A percentile compares a stretch with the other conserved stretches of the same genome.
Conservation (phyloP, 1,284 basidiomycete genomes). For the Laetiporus sulphureus region DNA sequence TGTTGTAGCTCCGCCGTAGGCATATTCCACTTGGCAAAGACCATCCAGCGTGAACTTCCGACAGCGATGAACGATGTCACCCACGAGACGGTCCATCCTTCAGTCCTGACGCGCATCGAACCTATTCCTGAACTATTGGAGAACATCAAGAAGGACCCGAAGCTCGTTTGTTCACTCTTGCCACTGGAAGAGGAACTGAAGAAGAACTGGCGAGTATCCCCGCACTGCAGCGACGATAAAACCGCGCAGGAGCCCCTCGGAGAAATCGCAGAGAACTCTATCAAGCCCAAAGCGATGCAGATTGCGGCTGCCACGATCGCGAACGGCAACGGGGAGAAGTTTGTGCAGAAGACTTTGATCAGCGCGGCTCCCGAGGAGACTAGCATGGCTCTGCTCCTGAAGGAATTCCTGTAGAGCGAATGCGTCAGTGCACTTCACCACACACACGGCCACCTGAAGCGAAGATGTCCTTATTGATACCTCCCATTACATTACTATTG, state of each 20-base stretch:
- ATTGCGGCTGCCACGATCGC: too few species aligned
- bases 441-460: too few species aligned
- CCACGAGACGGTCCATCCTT: constrained; percentile 55
- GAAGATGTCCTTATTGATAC: too few species aligned
- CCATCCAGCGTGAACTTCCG: constrained; percentile 43
- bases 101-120: constrained; percentile 41
- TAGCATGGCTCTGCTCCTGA: neutral
- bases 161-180: constrained; percentile 36
- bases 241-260: neutral
- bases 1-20: constrained; percentile 41
- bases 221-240: neutral
- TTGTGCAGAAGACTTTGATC: neutral
- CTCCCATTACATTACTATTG: too few species aligned
- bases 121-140: constrained; percentile 30
- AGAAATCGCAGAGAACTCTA: neutral
- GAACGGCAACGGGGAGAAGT: neutral
- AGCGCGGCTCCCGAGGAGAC: constrained; percentile 1
- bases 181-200: constrained; percentile 49
- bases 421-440: too few species aligned
- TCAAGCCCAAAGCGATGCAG: too few species aligned
- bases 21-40: constrained; percentile 40
- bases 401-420: neutral
- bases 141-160: constrained; percentile 33
- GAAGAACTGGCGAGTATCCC: constrained; percentile 38
- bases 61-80: constrained; percentile 38